phyloP scores from a whole-genome alignment of 129 eudicot species.

The Kitagawia praeruptora region DNA sequence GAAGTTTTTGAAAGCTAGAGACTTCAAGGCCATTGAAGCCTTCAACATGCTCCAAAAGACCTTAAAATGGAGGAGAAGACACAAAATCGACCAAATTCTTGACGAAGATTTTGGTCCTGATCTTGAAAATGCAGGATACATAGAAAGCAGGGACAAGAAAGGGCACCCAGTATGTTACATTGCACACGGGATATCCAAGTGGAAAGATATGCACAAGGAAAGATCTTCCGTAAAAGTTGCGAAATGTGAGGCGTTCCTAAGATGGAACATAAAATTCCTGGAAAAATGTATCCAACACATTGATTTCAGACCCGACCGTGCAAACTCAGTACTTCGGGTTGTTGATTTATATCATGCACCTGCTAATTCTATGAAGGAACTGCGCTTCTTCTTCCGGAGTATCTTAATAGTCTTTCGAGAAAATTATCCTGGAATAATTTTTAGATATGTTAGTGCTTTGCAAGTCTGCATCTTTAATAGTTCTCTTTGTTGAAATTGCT shows the following conservation, averaged over 20 bases:
- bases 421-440: slow-evolving; percentile 65
- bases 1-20: slow-evolving; percentile 70
- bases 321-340: slow-evolving; percentile 47
- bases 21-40: slow-evolving; percentile 49
- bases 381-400: slow-evolving; percentile 38
- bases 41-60: slow-evolving; percentile 40
- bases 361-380: slow-evolving; percentile 48
- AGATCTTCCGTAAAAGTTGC: slow-evolving; percentile 21
- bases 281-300: slow-evolving; percentile 49
- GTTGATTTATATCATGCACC: slow-evolving; percentile 59
- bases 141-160: slow-evolving; percentile 41
- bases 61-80: slow-evolving; percentile 56
- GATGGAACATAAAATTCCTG: slow-evolving; percentile 64
- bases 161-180: slow-evolving; percentile 63
- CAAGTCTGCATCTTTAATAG: not conserved
- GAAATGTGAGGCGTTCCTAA: slow-evolving; percentile 27
- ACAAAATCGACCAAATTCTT: slow-evolving; percentile 23
- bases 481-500: not conserved
- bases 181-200: slow-evolving; percentile 27
- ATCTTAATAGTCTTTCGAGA: slow-evolving; percentile 41
- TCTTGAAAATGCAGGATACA: slow-evolving; percentile 27
- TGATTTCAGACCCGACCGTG: slow-evolving; percentile 40
- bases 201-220: slow-evolving; percentile 21
- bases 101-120: slow-evolving; percentile 36
- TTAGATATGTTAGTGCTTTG: slow-evolving; percentile 43